A percentile compares a stretch with the other conserved stretches of the same genome.
Evolutionary conservation across 2,329 filamentous ascomycete species (phyloP).

Genomic region (Trichophyton benhamiae): DNA sequence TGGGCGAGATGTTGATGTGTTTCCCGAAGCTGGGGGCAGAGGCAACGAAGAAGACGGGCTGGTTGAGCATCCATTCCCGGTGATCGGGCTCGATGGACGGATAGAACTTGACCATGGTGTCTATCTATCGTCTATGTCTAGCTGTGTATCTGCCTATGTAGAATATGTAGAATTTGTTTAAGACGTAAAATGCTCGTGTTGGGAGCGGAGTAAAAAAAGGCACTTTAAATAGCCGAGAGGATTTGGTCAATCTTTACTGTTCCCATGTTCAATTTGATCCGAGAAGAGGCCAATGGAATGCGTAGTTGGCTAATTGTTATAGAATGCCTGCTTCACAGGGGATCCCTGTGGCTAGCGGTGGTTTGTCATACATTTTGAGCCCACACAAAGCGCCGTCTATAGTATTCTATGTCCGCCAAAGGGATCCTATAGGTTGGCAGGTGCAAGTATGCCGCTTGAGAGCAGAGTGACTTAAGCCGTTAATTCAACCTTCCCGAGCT

Average conservation of each 20-base stretch:
- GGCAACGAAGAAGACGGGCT: slow-evolving; percentile 64
- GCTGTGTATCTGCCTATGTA: neutral
- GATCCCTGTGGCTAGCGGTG: neutral
- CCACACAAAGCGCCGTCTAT: neutral
- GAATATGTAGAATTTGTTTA: neutral
- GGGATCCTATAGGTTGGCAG: too few species aligned
- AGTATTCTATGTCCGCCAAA: neutral
- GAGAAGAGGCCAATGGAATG: too few species aligned
- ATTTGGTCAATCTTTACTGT: neutral
- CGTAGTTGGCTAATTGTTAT: too few species aligned
- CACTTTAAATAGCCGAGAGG: neutral
- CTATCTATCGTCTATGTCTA: neutral
- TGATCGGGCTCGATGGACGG: slow-evolving; percentile 44
- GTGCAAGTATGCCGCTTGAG: too few species aligned
- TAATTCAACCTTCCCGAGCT: slow-evolving; percentile 61
- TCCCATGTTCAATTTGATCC: too few species aligned
- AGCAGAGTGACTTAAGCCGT: slow-evolving; percentile 21
- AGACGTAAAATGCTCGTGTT: neutral
- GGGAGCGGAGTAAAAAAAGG: neutral
- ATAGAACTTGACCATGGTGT: slow-evolving; percentile 48
- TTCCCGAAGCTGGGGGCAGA: slow-evolving; percentile 55
- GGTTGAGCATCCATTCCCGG: slow-evolving; percentile 50
- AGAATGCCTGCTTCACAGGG: too few species aligned
- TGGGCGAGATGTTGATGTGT: slow-evolving; percentile 67
- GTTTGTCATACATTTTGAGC: neutral